Evolutionary conservation across 1,284 basidiomycete species (phyloP), one percentile per base, ranked within the genome.

Genomic region (Trametes polyzona): DNA sequence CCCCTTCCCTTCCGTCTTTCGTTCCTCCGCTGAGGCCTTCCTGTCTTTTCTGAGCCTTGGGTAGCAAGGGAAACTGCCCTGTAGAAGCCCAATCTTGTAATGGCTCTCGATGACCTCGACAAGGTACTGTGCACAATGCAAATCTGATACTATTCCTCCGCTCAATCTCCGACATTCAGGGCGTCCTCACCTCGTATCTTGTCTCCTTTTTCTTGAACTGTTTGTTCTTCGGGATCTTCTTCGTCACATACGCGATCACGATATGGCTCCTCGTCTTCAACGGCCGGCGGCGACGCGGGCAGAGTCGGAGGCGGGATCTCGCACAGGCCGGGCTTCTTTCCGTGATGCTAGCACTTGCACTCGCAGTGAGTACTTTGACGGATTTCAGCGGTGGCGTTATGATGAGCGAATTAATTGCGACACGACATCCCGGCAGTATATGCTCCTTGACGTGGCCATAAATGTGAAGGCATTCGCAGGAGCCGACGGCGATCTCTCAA

Each of bases 201-300:
- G 29, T 41, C 7, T 40, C 37, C 11, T 50, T 50, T 29, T 50
- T 50, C 23, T 29, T 50, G 32, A 39, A 50, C 37, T 50, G 37
- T 32, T 37, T 50, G 2, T 50, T 40, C 48, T 50, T 41, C 12
- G 48, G 48, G 5, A n/a, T 50, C 27, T 50, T 50, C 48, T 50
- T 40, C 29, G 48, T 50, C 11, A 16, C 48, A 3, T 50, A 50
- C 19, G 37, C 48, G 0, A 50, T 50, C 37, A 50, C 48, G 27
- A 50, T 50, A 8, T 50, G 48, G 48, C 36, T 50, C 7, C 37
- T 50, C 3, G n/a, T 50, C 10, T 50, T 50, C 29, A 14, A 30
- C 29, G 35, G 24, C 11, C 29, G 21, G 37, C 27, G 48, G 29
- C 37, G 48, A 2, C 39, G 33, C 21, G 30, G 24, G 4, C 48